Conservation (phyloP, 2,329 filamentous ascomycete species). For the Neofusicoccum sp. region DNA sequence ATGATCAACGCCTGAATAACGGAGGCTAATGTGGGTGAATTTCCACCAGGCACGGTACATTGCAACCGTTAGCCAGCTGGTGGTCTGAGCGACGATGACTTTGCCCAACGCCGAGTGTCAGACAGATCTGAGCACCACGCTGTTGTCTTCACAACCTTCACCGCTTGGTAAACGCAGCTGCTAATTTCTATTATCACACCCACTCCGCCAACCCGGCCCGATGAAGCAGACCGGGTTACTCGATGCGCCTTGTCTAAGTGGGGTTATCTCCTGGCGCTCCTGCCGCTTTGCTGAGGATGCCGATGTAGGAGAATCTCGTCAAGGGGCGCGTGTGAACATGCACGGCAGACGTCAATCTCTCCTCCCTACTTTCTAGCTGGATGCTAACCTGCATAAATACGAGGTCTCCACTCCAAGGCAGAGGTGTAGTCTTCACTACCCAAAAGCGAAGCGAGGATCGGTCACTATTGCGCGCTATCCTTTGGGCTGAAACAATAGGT, state of each 20-base stretch:
- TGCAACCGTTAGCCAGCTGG: neutral
- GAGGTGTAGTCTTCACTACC: too few species aligned
- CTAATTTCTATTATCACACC: neutral
- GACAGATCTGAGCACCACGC: neutral
- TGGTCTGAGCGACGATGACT: neutral
- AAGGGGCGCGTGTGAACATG: neutral
- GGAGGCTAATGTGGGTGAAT: too few species aligned
- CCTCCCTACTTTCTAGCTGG: neutral
- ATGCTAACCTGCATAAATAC: neutral
- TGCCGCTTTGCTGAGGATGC: neutral
- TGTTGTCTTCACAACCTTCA: neutral
- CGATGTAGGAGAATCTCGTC: neutral
- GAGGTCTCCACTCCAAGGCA: too few species aligned
- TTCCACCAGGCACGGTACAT: neutral
- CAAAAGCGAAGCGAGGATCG: neutral
- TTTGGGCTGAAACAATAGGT: neutral
- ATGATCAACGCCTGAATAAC: neutral
- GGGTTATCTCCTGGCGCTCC: neutral
- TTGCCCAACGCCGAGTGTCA: neutral
- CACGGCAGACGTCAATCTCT: neutral
- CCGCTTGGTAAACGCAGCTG: neutral
- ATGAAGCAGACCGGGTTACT: neutral
- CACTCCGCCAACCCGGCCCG: neutral
- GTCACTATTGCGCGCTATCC: neutral
- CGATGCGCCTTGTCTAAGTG: neutral